Evolutionary conservation across 2,329 filamentous ascomycete genomes (phyloP), one percentile per base, ranked within the genome.

Genomic region (Monilinia fructigena): DNA sequence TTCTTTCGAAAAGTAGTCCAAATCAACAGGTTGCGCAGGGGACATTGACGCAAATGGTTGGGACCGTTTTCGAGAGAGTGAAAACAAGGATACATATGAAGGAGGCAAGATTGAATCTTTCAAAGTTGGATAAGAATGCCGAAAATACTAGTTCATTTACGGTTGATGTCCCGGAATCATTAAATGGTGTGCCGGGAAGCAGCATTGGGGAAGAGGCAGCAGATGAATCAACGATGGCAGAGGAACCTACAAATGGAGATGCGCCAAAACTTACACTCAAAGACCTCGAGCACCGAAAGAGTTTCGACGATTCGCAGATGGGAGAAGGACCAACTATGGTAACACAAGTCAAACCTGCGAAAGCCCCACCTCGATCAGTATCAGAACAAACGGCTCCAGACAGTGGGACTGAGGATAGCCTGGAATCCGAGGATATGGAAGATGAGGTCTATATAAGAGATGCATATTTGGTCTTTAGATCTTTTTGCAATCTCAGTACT

Each of bases 1-100:
- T 99, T 68, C 86, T 98, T 61, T 98, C 94, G 71, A 93, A 95
- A 76, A 97, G 89, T 70, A 96, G 90, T 70, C 87, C 92, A 66
- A 99, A 98, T 77, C 95, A 99, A 81, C 93, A 97, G 78, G 92
- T 98, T 60, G 96, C 96, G 1, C 96, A 99, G 77, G 95, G 95
- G 3, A 97, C 95, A 4, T 81, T 99, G 75, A 97, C 94, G 4
- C 95, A 99, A 79, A 99, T 99, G 95, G 92, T 98, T 50, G 93
- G 94, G 71, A 98, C 94, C 1, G 95, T 99, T 3, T 99, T 99
- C 74, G 95, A 99, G 78, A 84, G 95, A 69, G 94, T 99, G 70
- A 96, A 95, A 80, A 86, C 86, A 1, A 85, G 95, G 63, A 80
- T 99, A 69, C 89, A 93, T 67, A 87, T 93, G 81, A 97, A 97